phyloP scores from a whole-genome alignment of 2,329 filamentous ascomycete species.

The Ophiognomonia clavigignenti-juglandacearum region DNA sequence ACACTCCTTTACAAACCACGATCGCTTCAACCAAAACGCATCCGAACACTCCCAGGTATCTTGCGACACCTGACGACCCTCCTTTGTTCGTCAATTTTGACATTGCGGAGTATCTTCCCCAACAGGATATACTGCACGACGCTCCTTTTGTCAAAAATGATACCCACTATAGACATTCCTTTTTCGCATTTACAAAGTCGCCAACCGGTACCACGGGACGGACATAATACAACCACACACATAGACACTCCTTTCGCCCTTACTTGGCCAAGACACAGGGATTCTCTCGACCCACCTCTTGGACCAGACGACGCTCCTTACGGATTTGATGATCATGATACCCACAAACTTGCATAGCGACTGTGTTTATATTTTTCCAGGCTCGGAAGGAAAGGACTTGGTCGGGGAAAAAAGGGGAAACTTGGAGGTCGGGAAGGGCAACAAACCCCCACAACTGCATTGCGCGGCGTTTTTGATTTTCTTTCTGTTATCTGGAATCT shows the following conservation, averaged over 20 bases:
- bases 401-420: background rate
- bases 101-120: conserved; percentile 19
- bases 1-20: conserved; percentile 17
- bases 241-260: conserved; percentile 22
- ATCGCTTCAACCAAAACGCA: conserved; percentile 24
- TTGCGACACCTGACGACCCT: conserved; percentile 28
- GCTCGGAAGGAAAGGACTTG: background rate
- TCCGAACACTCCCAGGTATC: conserved; percentile 23
- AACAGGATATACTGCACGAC: conserved; percentile 20
- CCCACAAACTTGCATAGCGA: conserved; percentile 54
- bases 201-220: conserved; percentile 24
- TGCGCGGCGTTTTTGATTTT: conserved; percentile 17
- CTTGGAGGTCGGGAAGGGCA: background rate
- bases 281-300: conserved; percentile 23
- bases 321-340: conserved; percentile 36
- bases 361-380: conserved; percentile 30
- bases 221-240: conserved; percentile 24
- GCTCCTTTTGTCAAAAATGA: conserved; percentile 30
- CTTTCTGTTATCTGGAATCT: conserved; percentile 2
- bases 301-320: conserved; percentile 42
- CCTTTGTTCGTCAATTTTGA: conserved; percentile 21
- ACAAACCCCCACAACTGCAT: conserved; percentile 9
- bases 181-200: conserved; percentile 19
- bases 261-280: conserved; percentile 22
- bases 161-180: conserved; percentile 44